Evolutionary conservation across 768 basidiomycete genomes (phyloP).

Genomic region (Leccinellum albellum): DNA sequence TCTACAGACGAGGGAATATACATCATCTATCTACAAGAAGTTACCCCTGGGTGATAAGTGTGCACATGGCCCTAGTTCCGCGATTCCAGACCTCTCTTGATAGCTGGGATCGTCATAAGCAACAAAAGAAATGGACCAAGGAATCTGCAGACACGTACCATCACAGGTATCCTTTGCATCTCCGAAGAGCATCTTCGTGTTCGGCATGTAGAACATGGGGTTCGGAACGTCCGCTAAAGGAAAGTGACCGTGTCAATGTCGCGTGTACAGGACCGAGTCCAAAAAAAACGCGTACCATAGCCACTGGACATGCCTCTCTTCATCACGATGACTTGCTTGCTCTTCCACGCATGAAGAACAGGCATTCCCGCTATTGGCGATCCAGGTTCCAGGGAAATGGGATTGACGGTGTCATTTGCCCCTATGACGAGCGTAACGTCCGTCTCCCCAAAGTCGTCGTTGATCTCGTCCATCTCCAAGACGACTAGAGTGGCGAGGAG

Average conservation of each 20-base stretch:
- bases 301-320: conserved; percentile 87
- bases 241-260: background rate
- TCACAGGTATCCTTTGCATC: conserved; percentile 91
- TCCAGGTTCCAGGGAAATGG: conserved; percentile 82
- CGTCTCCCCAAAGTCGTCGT: conserved; percentile 85
- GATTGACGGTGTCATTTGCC: conserved; percentile 91
- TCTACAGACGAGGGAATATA: conserved; percentile 22
- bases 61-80: conserved; percentile 16
- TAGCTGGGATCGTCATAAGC: conserved; percentile 35
- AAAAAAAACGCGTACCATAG: conserved; percentile 52
- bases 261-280: background rate
- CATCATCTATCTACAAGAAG: conserved; percentile 9
- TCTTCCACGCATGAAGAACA: conserved; percentile 90
- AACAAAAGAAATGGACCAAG: background rate
- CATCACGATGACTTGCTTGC: conserved; percentile 90
- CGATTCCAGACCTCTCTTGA: conserved; percentile 56
- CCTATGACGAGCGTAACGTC: conserved; percentile 91
- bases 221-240: conserved; percentile 81
- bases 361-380: conserved; percentile 92
- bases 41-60: background rate
- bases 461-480: conserved; percentile 92
- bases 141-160: conserved; percentile 40
- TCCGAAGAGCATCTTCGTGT: conserved; percentile 88
- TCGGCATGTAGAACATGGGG: conserved; percentile 91
- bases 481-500: conserved; percentile 50